These are phyloP conservation scores for Phaffia australis DNA, from an alignment of 768 basidiomycete genomes.

Conservation along the genomic window DNA sequence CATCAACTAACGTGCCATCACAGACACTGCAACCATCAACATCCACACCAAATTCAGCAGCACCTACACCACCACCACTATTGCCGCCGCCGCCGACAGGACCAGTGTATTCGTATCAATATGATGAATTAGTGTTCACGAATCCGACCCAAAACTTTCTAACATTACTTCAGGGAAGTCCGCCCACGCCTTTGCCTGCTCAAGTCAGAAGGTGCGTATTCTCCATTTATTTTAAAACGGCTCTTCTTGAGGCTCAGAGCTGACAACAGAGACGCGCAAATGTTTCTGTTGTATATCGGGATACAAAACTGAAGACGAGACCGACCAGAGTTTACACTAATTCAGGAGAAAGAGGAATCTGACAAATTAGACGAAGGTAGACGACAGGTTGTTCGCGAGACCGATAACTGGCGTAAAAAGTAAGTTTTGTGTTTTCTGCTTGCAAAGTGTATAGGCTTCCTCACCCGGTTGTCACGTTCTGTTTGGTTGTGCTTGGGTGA, in stretches of 20 bases:
- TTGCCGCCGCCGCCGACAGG: constrained; percentile 26
- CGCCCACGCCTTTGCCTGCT: constrained; percentile 64
- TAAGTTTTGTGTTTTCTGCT: constrained; percentile 2
- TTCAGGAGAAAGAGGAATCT: constrained; percentile 79
- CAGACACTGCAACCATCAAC: not conserved
- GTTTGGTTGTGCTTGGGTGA: constrained; percentile 21
- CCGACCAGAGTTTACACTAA: constrained; percentile 67
- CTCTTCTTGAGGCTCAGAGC: too few relatives aligned
- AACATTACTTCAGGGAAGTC: constrained; percentile 63
- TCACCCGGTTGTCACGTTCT: constrained; percentile 4
- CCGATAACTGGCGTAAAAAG: constrained; percentile 53
- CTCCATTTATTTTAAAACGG: not conserved
- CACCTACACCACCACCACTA: constrained; percentile 32
- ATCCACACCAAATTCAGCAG: not conserved
- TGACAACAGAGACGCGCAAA: too few relatives aligned
- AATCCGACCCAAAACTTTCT: constrained; percentile 85
- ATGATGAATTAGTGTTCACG: constrained; percentile 93
- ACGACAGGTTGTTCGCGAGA: constrained; percentile 59
- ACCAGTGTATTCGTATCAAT: constrained; percentile 94
- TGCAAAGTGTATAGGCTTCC: not conserved
- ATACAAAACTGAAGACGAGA: constrained; percentile 45
- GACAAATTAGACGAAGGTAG: constrained; percentile 67
- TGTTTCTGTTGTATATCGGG: constrained; percentile 30
- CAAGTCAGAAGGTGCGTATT: constrained; percentile 28
- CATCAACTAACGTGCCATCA: not conserved